Evolutionary conservation across 108 stramenopile genomes (phyloP), one percentile per base, ranked within the genome.

Genomic region (Cyclotella atomus): DNA sequence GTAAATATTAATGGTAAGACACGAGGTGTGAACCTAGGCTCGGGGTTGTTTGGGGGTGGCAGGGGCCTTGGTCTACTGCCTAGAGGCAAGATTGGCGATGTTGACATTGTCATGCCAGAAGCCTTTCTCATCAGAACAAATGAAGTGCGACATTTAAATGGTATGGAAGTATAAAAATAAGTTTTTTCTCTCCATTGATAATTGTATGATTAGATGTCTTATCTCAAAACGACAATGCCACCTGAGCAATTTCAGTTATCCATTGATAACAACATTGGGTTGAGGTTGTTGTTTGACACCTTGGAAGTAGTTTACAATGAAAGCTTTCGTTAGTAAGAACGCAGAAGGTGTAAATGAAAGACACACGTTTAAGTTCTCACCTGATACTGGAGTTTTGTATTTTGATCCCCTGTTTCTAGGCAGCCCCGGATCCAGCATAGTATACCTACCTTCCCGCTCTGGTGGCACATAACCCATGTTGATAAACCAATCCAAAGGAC

Each of bases 401-500:
- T 52, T 33, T 14, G 29, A 30, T 23, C 56, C 15, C 24, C 15
- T 33, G 2, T 59, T 64, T 5, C 63, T 76, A 61, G 81, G 81
- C 43, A 82, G 45, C 7, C 54, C 81, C 19, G 72, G 33, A n/a
- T 82, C 76, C 14, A 82, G 56, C 81, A 78, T 78, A 2, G 71
- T 73, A 90, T 89, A 94, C 38, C 63, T 72, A 19, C 66, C 79
- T 70, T 77, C 79, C 60, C 88, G 83, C 59, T 95, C 93, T 34
- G 91, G 89, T 20, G 93, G 93, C 17, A 91, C 84, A 65, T 89
- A 95, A 10, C 93, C 93, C 73, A 89, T 63, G 47, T 83, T 87
- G 23, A 95, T 66, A 62, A 91, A 91, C 93, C 93, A 95, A 83
- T 95, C 93, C 32, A 95, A 56, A 33, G 93, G 84, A 28, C 83